phyloP scores from a whole-genome alignment of 768 basidiomycete genomes.

The Podaxis pistillaris region DNA sequence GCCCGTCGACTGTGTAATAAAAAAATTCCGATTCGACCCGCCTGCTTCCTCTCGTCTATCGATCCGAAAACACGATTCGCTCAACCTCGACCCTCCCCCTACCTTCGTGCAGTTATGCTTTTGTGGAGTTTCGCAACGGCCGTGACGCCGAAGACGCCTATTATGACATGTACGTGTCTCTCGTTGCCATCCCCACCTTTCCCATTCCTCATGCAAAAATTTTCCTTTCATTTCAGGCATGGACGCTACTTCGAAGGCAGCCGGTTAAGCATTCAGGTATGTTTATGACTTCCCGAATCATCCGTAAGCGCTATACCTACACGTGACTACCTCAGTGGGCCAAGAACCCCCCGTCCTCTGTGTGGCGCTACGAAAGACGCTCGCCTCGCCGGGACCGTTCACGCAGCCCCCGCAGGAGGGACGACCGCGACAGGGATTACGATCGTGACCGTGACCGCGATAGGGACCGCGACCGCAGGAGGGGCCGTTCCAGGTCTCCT shows the following conservation, averaged over 20 bases:
- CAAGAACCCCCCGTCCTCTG: conserved; percentile 37
- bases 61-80: conserved; percentile 17
- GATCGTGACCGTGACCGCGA: conserved; percentile 27
- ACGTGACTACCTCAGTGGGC: conserved; percentile 29
- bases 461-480: conserved; percentile 22
- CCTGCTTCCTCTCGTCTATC: conserved; percentile 5
- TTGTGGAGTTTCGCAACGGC: conserved; percentile 35
- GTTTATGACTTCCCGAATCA: background rate
- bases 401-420: conserved; percentile 27
- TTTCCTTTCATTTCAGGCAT: conserved; percentile 25
- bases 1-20: background rate
- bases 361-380: conserved; percentile 35
- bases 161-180: conserved; percentile 33
- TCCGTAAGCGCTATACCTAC: background rate
- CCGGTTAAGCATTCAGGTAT: conserved; percentile 35
- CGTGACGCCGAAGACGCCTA: conserved; percentile 39
- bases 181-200: background rate
- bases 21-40: conserved; percentile 1
- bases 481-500: conserved; percentile 15
- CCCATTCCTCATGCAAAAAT: background rate
- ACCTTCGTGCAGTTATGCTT: conserved; percentile 34
- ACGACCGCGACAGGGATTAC: conserved; percentile 24
- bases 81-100: conserved; percentile 33
- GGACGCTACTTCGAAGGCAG: conserved; percentile 37
- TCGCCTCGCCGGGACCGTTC: conserved; percentile 30